Base-by-base conservation (phyloP, 352 stramenopile species). In the Globisporangium spiculum region DNA sequence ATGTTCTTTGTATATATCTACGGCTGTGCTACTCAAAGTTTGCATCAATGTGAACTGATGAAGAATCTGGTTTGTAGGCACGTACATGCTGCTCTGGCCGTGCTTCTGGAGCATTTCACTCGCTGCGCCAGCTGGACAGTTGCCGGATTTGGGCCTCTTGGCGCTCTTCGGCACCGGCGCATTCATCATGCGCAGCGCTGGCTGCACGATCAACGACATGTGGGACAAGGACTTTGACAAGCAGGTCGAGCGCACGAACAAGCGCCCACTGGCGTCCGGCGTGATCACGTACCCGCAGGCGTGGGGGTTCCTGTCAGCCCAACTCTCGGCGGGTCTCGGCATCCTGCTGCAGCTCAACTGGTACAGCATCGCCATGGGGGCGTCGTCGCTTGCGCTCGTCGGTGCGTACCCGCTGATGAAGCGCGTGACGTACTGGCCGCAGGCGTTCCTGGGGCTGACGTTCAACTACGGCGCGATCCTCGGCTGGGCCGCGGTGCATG, bases 201-300 rank as follows among this genome's bases (percentile, higher is more conserved):
- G 98, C 4, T 99, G 98, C 81, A 99, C 96, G 46, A 99, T 99
- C 76, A 99, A 99, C 77, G 98, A 99, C 79, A 98, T 99, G 85
- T 99, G 97, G 97, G 98, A 99, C 90, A 88, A 91, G 63, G 89
- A 99, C 68, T 97, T 99, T 79, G 98, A 99, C 84, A 91, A 89
- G 67, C 75, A 96, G 50, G 98, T 99, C 20, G 84, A 93, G 70
- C 88, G 98, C 26, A 99, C 97, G 1, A 98, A 97, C 68, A 79
- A 90, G 72, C 86, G 98, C 14, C 98, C 98, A 6, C 78, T 99
- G 18, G 97, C 97, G 4, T 88, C 89, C 0, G 96, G 96, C 4
- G 80, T 88, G 38, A 68, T 99, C 26, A 96, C 87, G 9, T 91
- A 94, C 65, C 74, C 68, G 4, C 92, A 99, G 70, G 98, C 97